These are phyloP conservation scores for Zasmidium angulare DNA, from an alignment of 2,329 filamentous ascomycete species.

Conservation along the genomic window DNA sequence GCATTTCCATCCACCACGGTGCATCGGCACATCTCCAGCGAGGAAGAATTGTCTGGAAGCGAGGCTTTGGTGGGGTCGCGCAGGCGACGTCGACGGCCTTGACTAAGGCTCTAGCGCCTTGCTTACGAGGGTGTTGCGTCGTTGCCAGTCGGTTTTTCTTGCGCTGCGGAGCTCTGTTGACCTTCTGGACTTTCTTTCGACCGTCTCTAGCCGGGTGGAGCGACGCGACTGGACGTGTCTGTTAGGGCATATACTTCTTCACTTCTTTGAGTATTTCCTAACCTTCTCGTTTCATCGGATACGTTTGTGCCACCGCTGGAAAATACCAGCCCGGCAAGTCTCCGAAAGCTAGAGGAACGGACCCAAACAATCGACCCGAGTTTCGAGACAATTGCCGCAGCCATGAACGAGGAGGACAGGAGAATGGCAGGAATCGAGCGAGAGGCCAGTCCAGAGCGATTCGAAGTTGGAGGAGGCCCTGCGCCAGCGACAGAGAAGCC, in stretches of 20 bases:
- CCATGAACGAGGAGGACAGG: constrained; percentile 55
- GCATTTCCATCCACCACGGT: not conserved
- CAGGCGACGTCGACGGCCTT: not conserved
- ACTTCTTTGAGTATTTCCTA: not conserved
- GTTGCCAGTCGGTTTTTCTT: not conserved
- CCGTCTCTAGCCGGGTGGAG: not conserved
- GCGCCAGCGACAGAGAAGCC: constrained; percentile 44
- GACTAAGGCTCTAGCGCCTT: not conserved
- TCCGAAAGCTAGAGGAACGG: not conserved
- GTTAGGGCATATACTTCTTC: not conserved
- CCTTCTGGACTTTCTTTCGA: not conserved
- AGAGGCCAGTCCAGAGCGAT: constrained; percentile 51
- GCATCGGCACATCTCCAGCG: not conserved
- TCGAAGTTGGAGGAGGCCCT: constrained; percentile 14
- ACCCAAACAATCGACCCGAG: not conserved
- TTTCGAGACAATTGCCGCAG: constrained; percentile 38
- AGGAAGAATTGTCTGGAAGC: not conserved
- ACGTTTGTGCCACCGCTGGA: not conserved
- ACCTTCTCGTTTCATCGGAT: not conserved
- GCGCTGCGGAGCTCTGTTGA: not conserved
- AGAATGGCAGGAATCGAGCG: constrained; percentile 56
- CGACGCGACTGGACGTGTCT: not conserved
- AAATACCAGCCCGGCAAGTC: not conserved
- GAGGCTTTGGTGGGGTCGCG: not conserved
- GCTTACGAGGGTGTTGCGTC: not conserved